A percentile compares a stretch with the other conserved stretches of the same genome.
phyloP scores from a whole-genome alignment of 129 eudicot species.

The Apium graveolens region DNA sequence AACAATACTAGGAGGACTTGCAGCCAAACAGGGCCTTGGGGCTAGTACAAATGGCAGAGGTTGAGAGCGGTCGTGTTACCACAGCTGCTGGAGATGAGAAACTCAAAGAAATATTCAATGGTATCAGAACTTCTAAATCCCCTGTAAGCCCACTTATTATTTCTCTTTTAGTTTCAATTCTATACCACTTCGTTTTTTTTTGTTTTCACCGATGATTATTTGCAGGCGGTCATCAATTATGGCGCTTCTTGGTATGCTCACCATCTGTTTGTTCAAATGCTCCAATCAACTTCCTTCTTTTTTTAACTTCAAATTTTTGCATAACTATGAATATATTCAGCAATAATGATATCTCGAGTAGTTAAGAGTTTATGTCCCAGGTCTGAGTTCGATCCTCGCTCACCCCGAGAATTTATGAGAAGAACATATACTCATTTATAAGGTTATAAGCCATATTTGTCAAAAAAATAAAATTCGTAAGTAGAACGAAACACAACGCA shows the following conservation, averaged over 20 bases:
- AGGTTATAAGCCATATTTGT: too few relatives aligned
- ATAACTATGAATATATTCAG: too few relatives aligned
- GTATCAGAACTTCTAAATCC: slow-evolving; percentile 53
- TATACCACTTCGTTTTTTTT: too few relatives aligned
- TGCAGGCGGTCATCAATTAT: slow-evolving; percentile 77
- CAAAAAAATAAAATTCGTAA: too few relatives aligned
- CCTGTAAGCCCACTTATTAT: slow-evolving; percentile 29
- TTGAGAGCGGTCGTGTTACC: slow-evolving; percentile 21
- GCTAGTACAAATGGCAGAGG: background rate
- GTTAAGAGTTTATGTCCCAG: too few relatives aligned
- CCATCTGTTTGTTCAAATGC: slow-evolving; percentile 47
- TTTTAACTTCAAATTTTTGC: too few relatives aligned
- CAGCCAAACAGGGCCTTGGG: background rate
- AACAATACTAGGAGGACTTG: too few relatives aligned
- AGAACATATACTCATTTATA: too few relatives aligned
- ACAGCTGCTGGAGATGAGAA: slow-evolving; percentile 53
- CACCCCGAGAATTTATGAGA: too few relatives aligned
- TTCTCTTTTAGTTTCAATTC: background rate
- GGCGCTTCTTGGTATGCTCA: slow-evolving; percentile 83
- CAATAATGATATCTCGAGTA: too few relatives aligned
- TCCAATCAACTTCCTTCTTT: background rate
- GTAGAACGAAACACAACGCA: too few relatives aligned
- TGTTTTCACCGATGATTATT: background rate
- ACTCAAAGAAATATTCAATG: slow-evolving; percentile 51
- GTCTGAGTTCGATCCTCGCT: too few relatives aligned